These are phyloP conservation scores for Areca catechu DNA, from an alignment of 176 grass and related monocot species.

Conservation along the genomic window DNA sequence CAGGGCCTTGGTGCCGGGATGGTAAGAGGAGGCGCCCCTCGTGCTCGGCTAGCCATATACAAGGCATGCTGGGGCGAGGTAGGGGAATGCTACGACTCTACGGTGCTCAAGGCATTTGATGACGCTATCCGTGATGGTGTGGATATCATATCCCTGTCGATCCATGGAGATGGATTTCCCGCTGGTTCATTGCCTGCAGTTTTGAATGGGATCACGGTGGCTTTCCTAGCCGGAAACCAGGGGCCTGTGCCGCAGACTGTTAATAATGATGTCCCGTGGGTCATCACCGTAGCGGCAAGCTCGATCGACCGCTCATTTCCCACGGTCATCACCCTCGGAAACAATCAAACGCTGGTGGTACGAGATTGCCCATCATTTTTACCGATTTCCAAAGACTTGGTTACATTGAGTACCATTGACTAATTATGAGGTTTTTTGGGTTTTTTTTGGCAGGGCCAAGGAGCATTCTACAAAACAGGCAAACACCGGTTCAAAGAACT, in stretches of 20 bases:
- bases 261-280: background rate
- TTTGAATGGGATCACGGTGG: background rate
- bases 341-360: constrained; percentile 33
- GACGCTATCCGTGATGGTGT: constrained; percentile 21
- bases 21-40: background rate
- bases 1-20: background rate
- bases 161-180: background rate
- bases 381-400: no score
- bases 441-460: no score
- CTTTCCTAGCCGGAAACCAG: background rate
- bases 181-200: background rate
- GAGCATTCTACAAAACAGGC: no score
- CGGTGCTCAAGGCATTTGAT: background rate
- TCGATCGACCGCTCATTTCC: constrained; percentile 29
- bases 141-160: constrained; percentile 19
- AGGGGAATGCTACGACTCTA: rapidly evolving
- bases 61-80: constrained; percentile 13
- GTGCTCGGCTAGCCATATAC: constrained; percentile 24
- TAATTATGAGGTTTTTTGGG: no score
- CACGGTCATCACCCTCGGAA: constrained; percentile 30
- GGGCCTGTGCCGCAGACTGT: background rate
- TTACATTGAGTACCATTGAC: no score
- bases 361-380: background rate
- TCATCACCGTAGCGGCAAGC: background rate
- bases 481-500: no score